These are phyloP conservation scores for Petrea volubilis DNA, from an alignment of 257 asterid genomes.

Conservation along the genomic window DNA sequence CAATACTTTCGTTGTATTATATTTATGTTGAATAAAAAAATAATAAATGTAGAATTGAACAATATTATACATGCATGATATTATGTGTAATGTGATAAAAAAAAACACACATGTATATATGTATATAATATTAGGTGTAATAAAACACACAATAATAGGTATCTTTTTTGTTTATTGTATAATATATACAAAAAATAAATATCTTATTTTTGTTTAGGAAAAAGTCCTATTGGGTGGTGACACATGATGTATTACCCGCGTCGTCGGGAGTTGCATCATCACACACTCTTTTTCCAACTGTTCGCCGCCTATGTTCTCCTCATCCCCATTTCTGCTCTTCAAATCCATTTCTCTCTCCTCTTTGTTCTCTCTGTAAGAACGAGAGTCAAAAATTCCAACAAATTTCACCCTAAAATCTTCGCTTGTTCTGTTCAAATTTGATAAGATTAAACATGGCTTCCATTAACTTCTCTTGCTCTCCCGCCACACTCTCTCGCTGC, in stretches of 20 bases:
- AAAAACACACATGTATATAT: no score
- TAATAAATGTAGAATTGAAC: no score
- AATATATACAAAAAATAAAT: no score
- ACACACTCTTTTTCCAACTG: neutral
- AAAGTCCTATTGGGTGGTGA: conserved; percentile 17
- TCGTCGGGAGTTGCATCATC: neutral
- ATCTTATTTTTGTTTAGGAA: no score
- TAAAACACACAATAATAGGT: no score
- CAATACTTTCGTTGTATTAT: no score
- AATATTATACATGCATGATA: no score
- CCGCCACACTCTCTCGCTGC: conserved; percentile 28
- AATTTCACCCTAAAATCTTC: neutral
- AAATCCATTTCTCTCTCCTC: neutral
- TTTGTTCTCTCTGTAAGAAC: no score
- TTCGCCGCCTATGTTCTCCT: neutral
- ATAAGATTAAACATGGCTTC: conserved; percentile 19
- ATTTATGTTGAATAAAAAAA: no score
- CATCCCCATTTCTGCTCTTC: neutral
- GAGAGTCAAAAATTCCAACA: neutral
- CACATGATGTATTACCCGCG: neutral
- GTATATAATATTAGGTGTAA: no score
- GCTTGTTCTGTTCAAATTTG: neutral
- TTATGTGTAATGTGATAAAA: no score
- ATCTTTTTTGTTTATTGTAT: no score
- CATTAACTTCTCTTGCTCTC: conserved; percentile 23